Conservation (phyloP, 148 eudicot species). For the Linanthus parryae region DNA sequence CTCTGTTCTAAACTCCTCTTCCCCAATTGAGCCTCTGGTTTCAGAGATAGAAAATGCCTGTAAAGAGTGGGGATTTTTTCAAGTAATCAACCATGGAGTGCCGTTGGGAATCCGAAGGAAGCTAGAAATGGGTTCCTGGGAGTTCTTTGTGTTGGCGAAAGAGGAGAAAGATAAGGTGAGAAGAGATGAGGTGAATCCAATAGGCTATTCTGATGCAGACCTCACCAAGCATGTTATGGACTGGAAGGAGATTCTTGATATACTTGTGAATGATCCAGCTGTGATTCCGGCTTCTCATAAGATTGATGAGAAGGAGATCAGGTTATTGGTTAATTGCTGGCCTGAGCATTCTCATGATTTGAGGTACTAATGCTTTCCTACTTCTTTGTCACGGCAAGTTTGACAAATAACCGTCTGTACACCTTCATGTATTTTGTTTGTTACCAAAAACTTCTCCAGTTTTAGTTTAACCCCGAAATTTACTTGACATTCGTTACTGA, state of each 20-base stretch:
- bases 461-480: too few species aligned
- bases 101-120: constrained; percentile 20
- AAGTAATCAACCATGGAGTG: constrained; percentile 48
- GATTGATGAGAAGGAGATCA: constrained; percentile 20
- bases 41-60: constrained; percentile 34
- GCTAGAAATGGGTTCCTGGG: constrained; percentile 14
- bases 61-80: constrained; percentile 53
- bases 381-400: too few species aligned
- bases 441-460: too few species aligned
- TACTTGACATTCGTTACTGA: too few species aligned
- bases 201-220: constrained; percentile 46
- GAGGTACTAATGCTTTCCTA: too few species aligned
- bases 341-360: constrained; percentile 27
- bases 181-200: constrained; percentile 30
- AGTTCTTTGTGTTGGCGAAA: constrained; percentile 28
- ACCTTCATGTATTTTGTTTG: too few species aligned
- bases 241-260: constrained; percentile 53
- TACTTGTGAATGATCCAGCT: constrained; percentile 17
- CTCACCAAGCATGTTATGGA: constrained; percentile 46
- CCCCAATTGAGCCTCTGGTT: constrained; percentile 6
- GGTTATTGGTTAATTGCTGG: constrained; percentile 31
- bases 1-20: constrained; percentile 14
- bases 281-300: constrained; percentile 24
- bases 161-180: constrained; percentile 41
- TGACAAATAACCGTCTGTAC: too few species aligned